Percentiles rank a stretch among this genome's conserved stretches.
These are phyloP conservation scores for Gaeumannomyces sp. DNA, from an alignment of 2,329 filamentous ascomycete genomes.

Conservation along the genomic window DNA sequence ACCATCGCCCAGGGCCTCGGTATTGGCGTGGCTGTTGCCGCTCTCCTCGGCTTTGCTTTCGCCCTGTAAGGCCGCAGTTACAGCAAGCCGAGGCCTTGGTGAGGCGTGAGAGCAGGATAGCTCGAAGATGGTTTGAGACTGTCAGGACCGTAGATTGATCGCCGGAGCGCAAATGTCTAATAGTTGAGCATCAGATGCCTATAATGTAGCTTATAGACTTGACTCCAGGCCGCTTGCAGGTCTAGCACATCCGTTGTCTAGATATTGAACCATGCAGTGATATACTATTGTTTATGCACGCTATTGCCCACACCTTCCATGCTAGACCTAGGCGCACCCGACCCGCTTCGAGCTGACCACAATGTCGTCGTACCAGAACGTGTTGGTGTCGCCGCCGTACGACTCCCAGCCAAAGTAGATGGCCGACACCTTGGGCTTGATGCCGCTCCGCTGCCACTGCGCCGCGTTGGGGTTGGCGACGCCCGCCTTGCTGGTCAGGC, in stretches of 20 bases:
- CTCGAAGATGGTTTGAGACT: too few species aligned
- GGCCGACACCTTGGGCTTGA: conserved; percentile 45
- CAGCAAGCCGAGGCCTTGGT: neutral
- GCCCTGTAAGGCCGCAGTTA: neutral
- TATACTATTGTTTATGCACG: too few species aligned
- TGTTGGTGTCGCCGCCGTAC: conserved; percentile 54
- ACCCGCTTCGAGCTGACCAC: conserved; percentile 39
- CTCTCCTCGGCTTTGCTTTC: neutral
- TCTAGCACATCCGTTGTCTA: too few species aligned
- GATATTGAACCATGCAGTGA: too few species aligned
- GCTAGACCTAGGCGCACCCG: conserved; percentile 31
- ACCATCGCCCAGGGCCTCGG: neutral
- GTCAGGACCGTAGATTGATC: too few species aligned
- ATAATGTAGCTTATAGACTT: too few species aligned
- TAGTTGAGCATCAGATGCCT: too few species aligned
- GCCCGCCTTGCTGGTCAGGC: conserved; percentile 42
- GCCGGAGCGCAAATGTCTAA: too few species aligned
- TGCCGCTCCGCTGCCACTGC: conserved; percentile 44
- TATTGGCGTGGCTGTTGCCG: neutral
- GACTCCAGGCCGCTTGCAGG: too few species aligned
- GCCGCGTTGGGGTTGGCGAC: conserved; percentile 43
- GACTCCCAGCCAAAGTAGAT: conserved; percentile 60
- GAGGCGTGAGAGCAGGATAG: too few species aligned
- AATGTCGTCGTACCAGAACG: conserved; percentile 59
- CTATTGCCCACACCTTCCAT: too few species aligned